Evolutionary conservation across 768 basidiomycete genomes (phyloP), one percentile per base, ranked within the genome.

Genomic region (Lyophyllum semitale): DNA sequence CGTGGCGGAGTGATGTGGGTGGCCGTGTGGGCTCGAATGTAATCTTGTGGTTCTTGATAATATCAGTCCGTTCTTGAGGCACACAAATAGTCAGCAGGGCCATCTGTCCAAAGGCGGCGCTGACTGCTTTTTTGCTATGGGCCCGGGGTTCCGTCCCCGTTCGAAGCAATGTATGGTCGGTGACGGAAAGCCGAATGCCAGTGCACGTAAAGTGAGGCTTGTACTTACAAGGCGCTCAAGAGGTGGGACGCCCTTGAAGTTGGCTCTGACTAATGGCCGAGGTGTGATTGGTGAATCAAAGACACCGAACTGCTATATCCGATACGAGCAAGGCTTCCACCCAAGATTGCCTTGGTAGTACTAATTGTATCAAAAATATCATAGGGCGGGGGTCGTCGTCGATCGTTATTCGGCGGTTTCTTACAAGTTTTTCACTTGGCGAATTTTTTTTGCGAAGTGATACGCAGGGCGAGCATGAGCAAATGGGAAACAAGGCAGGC

Each of bases 71-170:
- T 30, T 52, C 48, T 40, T 35, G 48, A 41, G 57, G 38, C 20
- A 15, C 27, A 30, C 44, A 22, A 41, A 20, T 32, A 51, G 38
- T 29, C 35, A 51, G 1, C 40, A 42, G n/a, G 27, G 22, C 58
- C 35, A 48, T 46, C 52, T 52, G 54, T 38, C 26, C 44, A 37
- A 27, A 22, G 27, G 22, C 23, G 23, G 7, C 41, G 51, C 40
- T 48, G 51, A 54, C 49, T 29, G 42, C 37, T 32, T 32, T 58
- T 49, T 25, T 32, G 6, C n/a, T 20, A 23, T 44, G 49, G n/a
- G n/a, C n/a, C n/a, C n/a, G n/a, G n/a, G n/a, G n/a, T n/a, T n/a
- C n/a, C n/a, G 53, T 51, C 49, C 20, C 32, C 15, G n/a, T 42
- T 32, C 30, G 46, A 26, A 35, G 26, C n/a, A 45, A 18, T 15